These are phyloP conservation scores for Arabidopsis lyrata DNA, from an alignment of 441 rosid genomes.

Conservation along the genomic window DNA sequence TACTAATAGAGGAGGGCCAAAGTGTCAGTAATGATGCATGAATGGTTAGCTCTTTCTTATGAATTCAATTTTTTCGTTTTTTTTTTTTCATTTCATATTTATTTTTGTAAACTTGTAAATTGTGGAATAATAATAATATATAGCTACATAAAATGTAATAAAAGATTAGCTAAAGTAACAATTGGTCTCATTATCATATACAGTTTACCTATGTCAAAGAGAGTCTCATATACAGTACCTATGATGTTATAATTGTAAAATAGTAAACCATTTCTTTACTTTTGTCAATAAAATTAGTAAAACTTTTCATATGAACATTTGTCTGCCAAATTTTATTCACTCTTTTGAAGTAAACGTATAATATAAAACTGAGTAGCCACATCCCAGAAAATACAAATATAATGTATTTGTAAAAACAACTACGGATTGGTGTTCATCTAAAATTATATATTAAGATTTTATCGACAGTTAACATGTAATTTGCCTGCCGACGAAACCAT, in stretches of 20 bases:
- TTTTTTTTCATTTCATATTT: not conserved
- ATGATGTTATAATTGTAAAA: not conserved
- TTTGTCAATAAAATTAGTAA: too few relatives aligned
- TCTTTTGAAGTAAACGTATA: not conserved
- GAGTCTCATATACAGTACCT: not conserved
- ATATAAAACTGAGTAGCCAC: not conserved
- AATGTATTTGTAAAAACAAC: not conserved
- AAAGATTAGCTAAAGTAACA: constrained; percentile 5
- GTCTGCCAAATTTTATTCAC: not conserved
- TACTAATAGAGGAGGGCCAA: constrained; percentile 35
- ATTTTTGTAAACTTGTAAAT: not conserved
- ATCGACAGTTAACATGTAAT: not conserved
- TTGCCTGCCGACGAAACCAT: constrained; percentile 15
- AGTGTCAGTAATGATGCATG: constrained; percentile 35
- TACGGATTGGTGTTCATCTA: not conserved
- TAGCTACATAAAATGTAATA: not conserved
- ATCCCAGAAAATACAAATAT: not conserved
- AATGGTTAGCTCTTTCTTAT: constrained; percentile 41
- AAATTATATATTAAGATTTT: not conserved
- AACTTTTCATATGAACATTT: not conserved
- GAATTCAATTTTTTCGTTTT: constrained; percentile 12
- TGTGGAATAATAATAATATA: not conserved
- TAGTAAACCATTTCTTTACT: not conserved
- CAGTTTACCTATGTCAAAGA: constrained; percentile 1
- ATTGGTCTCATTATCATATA: constrained; percentile 1